phyloP scores from a whole-genome alignment of 2,329 filamentous ascomycete genomes.

The Dryadomyces quercus-mongolicae region DNA sequence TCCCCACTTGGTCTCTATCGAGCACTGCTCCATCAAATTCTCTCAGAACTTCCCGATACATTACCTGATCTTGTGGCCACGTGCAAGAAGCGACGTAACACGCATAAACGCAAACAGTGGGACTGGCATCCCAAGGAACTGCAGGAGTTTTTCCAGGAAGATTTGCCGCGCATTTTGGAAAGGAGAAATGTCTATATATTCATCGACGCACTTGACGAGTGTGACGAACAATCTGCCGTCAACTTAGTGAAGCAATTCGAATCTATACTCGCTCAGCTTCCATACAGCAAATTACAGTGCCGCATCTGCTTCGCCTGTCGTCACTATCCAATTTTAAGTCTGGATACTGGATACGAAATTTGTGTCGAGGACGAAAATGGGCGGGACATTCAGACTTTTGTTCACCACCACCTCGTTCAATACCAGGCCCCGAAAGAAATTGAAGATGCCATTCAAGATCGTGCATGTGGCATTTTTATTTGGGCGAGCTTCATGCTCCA shows the following conservation, averaged over 20 bases:
- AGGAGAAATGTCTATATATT: no score
- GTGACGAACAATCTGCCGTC: constrained; percentile 13
- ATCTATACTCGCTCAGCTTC: no score
- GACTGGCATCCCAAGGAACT: no score
- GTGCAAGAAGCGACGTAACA: no score
- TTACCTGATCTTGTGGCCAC: constrained; percentile 10
- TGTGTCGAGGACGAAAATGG: background rate
- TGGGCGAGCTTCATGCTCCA: background rate
- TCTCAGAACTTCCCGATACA: constrained; percentile 13
- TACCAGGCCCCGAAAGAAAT: background rate
- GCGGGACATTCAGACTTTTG: background rate
- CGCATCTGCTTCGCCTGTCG: constrained; percentile 21
- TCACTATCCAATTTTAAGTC: constrained; percentile 18
- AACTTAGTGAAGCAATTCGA: constrained; percentile 12
- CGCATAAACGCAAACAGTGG: constrained; percentile 6
- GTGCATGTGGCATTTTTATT: background rate
- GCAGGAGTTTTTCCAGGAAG: no score
- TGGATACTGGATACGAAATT: background rate
- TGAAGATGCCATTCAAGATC: no score
- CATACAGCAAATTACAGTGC: constrained; percentile 2
- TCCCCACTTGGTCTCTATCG: constrained; percentile 21
- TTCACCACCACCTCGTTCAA: background rate
- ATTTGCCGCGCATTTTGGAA: no score
- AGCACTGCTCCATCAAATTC: constrained; percentile 21
- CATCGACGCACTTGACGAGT: no score